Evolutionary conservation across 345 rosid species (phyloP), one percentile per base, ranked within the genome.

Genomic region (Rhodamnia argentea): DNA sequence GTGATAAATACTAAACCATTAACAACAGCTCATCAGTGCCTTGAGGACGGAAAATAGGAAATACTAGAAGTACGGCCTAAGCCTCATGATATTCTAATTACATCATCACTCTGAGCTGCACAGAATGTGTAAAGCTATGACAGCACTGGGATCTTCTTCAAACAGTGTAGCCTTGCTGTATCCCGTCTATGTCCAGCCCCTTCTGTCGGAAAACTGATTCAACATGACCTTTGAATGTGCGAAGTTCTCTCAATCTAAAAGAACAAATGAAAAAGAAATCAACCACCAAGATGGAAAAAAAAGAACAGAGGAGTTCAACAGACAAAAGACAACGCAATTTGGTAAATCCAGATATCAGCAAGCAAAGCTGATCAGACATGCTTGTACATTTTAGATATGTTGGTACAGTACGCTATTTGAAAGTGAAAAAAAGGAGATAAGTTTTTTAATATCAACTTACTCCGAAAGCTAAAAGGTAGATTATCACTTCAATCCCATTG

Each of bases 121-220:
- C 18, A 18, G 78, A 37, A 10, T 70, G 24, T 70, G 47, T 7
- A 70, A 37, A 18, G 10, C 26, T 18, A 37, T 70, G 47, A 37
- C 78, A 32, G 13, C 47, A 70, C 7, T 0, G 18, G 18, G 56
- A 83, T 84, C 82, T 85, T 82, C 85, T 86, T 91, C 89, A 96
- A 88, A 97, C 98, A 0, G 99, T 96, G 93, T 97, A 96, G 15
- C 95, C 93, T 90, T 97, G 99, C 88, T 94, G 99, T 84, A 97
- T 97, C 22, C 98, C 95, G 90, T 95, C 98, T 76, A 95, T 95
- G 92, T 97, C 99, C 0, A 97, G 95, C 51, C 97, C 96, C 92
- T 97, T 97, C 86, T 95, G 83, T 89, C 96, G 94, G 88, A 97
- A 98, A 84, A 96, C 99, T 10, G 99, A 96, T 90, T 96, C 98